Evolutionary conservation across 83 land plant species (phyloP).

Genomic region (Picea abies): DNA sequence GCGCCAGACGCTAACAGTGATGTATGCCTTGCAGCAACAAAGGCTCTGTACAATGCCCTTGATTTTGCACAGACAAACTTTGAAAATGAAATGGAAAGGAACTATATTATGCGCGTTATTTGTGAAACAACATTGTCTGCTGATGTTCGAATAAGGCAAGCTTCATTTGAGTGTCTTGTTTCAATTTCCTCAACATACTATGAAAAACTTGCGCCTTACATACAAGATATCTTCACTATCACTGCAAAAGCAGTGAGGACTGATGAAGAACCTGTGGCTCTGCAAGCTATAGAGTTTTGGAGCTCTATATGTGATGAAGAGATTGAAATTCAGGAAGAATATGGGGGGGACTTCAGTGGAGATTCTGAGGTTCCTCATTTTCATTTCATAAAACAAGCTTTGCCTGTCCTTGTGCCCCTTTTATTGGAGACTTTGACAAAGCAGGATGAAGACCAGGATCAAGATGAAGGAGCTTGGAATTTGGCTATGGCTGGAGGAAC

Average conservation of each 20-base stretch:
- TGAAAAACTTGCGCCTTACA: conserved; percentile 59
- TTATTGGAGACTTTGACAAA: conserved; percentile 53
- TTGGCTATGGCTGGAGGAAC: conserved; percentile 68
- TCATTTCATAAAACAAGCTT: conserved; percentile 44
- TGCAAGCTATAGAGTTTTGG: conserved; percentile 81
- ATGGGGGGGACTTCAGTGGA: conserved; percentile 18
- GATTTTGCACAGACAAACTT: conserved; percentile 56
- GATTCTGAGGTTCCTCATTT: conserved; percentile 25
- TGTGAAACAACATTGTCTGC: conserved; percentile 47
- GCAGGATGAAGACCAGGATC: conserved; percentile 67
- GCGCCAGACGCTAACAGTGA: conserved; percentile 34
- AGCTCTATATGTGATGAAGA: conserved; percentile 73
- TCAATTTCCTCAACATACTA: conserved; percentile 66
- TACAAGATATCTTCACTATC: conserved; percentile 52
- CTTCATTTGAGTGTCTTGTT: conserved; percentile 79
- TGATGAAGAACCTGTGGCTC: conserved; percentile 66
- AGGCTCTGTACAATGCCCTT: conserved; percentile 68
- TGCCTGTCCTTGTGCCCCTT: conserved; percentile 49
- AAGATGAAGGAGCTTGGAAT: conserved; percentile 58
- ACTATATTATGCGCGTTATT: conserved; percentile 47
- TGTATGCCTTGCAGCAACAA: conserved; percentile 67
- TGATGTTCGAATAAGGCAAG: conserved; percentile 40
- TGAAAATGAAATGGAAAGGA: conserved; percentile 51
- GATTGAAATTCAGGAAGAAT: conserved; percentile 50
- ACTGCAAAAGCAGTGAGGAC: conserved; percentile 56